Percentiles rank a stretch among this genome's conserved stretches.
These are phyloP conservation scores for Mycena pura DNA, from an alignment of 768 basidiomycete species.

Conservation along the genomic window DNA sequence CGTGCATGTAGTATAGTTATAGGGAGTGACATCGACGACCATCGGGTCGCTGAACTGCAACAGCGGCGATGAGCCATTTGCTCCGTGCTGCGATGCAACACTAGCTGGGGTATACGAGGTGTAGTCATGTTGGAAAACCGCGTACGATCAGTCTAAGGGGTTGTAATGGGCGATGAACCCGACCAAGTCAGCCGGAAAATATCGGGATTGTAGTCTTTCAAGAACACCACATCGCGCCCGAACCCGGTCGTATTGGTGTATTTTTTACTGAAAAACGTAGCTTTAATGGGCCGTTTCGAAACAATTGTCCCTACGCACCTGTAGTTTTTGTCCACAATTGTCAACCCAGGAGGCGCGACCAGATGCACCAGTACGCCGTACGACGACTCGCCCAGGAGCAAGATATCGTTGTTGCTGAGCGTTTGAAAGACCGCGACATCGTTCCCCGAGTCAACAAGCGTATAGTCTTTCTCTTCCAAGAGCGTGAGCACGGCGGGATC, in stretches of 20 bases:
- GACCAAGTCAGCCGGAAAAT: too few relatives aligned
- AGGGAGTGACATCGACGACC: too few relatives aligned
- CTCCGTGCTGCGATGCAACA: too few relatives aligned
- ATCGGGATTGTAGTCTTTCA: not conserved
- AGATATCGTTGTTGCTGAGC: not conserved
- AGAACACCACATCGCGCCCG: not conserved
- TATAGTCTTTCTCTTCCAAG: not conserved
- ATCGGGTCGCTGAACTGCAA: too few relatives aligned
- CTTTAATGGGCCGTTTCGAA: not conserved
- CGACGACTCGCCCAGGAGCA: conserved; percentile 1
- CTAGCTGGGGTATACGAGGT: too few relatives aligned
- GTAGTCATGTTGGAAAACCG: too few relatives aligned
- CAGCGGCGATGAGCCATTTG: too few relatives aligned
- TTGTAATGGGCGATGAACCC: too few relatives aligned
- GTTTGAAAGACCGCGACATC: not conserved
- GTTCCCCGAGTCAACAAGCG: not conserved
- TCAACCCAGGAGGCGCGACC: not conserved
- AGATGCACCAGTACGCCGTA: not conserved
- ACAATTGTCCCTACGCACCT: too few relatives aligned
- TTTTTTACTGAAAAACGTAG: not conserved
- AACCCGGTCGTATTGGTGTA: not conserved
- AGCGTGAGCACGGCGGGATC: not conserved
- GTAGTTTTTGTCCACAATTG: not conserved
- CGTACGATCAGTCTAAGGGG: too few relatives aligned
- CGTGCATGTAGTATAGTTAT: too few relatives aligned